These are phyloP conservation scores for Xylariaceae sp. DNA, from an alignment of 2,329 filamentous ascomycete genomes.

Conservation along the genomic window DNA sequence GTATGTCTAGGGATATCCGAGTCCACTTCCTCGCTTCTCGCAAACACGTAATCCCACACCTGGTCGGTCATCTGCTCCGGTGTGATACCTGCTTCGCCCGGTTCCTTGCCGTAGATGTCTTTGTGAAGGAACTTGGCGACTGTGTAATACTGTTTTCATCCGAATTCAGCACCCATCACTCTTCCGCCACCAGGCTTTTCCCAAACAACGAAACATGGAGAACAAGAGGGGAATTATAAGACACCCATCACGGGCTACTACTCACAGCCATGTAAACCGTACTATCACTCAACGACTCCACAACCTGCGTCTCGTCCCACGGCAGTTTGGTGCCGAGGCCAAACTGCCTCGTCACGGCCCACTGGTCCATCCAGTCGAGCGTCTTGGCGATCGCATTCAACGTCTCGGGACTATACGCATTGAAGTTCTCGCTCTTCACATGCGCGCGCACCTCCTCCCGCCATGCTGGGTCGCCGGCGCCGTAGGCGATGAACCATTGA, in stretches of 20 bases:
- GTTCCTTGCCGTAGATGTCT: constrained; percentile 3
- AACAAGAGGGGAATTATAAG: too few species aligned
- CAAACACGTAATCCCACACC: constrained; percentile 2
- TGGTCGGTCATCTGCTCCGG: constrained; percentile 3
- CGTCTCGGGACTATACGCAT: constrained; percentile 6
- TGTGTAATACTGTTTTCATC: too few species aligned
- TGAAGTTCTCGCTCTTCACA: constrained; percentile 1
- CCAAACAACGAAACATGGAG: too few species aligned
- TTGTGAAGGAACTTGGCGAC: constrained; percentile 5
- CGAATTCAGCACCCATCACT: too few species aligned
- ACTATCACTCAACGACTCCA: constrained; percentile 7
- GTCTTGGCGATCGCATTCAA: constrained; percentile 3
- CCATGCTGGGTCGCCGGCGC: constrained; percentile 31
- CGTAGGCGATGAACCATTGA: constrained; percentile 98
- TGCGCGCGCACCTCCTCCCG: constrained; percentile 1
- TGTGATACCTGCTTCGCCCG: background rate
- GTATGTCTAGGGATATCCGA: background rate
- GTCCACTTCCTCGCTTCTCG: background rate
- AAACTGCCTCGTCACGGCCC: constrained; percentile 2
- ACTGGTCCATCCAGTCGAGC: constrained; percentile 6
- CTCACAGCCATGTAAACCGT: constrained; percentile 7
- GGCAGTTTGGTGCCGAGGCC: constrained; percentile 5
- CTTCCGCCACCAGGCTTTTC: too few species aligned
- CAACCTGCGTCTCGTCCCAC: constrained; percentile 1
- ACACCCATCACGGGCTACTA: too few species aligned